A percentile compares a stretch with the other conserved stretches of the same genome.
Conservation (phyloP, 495 filamentous ascomycete genomes). For the Aspergillus avenaceus region DNA sequence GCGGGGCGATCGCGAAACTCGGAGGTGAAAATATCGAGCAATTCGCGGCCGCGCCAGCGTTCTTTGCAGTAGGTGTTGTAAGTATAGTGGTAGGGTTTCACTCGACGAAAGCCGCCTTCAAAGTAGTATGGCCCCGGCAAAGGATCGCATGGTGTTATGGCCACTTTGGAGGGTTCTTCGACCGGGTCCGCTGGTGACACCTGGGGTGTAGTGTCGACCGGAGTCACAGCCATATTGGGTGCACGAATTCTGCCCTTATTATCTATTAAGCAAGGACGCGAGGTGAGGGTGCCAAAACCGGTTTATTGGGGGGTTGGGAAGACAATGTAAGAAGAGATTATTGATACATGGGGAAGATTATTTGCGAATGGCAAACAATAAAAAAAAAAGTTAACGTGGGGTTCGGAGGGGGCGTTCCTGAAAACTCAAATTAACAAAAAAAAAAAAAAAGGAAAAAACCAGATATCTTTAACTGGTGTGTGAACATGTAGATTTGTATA, state of each 20-base stretch:
- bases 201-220: slow-evolving; percentile 32
- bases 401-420: slow-evolving; percentile 2
- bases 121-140: slow-evolving; percentile 57
- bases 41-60: slow-evolving; percentile 72
- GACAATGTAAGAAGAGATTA: no score
- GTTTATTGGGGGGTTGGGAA: not conserved
- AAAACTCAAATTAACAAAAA: not conserved
- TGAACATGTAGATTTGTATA: no score
- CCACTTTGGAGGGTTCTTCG: slow-evolving; percentile 46
- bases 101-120: slow-evolving; percentile 72
- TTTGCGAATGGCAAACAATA: not conserved
- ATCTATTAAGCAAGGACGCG: slow-evolving; percentile 57
- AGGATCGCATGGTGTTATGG: slow-evolving; percentile 22
- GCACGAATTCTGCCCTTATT: slow-evolving; percentile 45
- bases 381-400: slow-evolving; percentile 1
- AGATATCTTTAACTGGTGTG: no score
- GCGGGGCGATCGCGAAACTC: slow-evolving; percentile 84
- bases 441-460: no score
- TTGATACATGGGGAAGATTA: not conserved
- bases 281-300: slow-evolving; percentile 54
- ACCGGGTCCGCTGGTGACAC: slow-evolving; percentile 32
- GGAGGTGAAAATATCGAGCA: slow-evolving; percentile 76
- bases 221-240: slow-evolving; percentile 53
- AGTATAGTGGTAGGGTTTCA: slow-evolving; percentile 79
- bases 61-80: slow-evolving; percentile 92